Evolutionary conservation across 2,329 filamentous ascomycete genomes (phyloP).

Genomic region (Clonostachys chloroleuca): DNA sequence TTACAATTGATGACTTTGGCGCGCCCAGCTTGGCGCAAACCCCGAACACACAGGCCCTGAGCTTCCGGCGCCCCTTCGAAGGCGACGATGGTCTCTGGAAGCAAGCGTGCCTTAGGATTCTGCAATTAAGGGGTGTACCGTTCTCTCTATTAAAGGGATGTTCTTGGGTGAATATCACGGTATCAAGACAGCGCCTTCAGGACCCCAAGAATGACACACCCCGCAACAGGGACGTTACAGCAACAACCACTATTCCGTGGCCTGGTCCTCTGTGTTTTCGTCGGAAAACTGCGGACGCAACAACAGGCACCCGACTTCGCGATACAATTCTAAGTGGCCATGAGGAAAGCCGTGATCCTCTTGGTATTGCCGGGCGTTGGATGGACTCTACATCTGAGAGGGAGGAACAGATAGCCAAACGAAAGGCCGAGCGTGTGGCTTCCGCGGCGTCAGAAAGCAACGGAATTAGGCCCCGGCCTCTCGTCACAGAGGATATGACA

Average conservation of each 20-base stretch:
- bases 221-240: constrained; percentile 24
- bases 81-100: constrained; percentile 41
- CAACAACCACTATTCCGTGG: constrained; percentile 43
- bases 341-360: constrained; percentile 41
- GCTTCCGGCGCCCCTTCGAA: constrained; percentile 31
- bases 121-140: constrained; percentile 45
- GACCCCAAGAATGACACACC: constrained; percentile 37
- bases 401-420: constrained; percentile 39
- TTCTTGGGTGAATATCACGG: constrained; percentile 46
- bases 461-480: constrained; percentile 34
- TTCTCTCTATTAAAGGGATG: constrained; percentile 34
- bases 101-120: constrained; percentile 41
- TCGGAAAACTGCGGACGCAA: constrained; percentile 35
- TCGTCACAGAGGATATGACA: constrained; percentile 43
- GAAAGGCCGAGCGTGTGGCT: constrained; percentile 45
- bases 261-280: constrained; percentile 49
- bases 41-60: constrained; percentile 45
- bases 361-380: constrained; percentile 44
- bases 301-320: constrained; percentile 29
- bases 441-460: constrained; percentile 32
- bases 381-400: constrained; percentile 36
- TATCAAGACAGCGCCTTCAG: constrained; percentile 35
- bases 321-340: constrained; percentile 28
- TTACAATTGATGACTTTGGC: constrained; percentile 9
- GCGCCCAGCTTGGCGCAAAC: constrained; percentile 39